These are phyloP conservation scores for Scleroderma citrinum DNA, from an alignment of 768 basidiomycete species.

Conservation along the genomic window DNA sequence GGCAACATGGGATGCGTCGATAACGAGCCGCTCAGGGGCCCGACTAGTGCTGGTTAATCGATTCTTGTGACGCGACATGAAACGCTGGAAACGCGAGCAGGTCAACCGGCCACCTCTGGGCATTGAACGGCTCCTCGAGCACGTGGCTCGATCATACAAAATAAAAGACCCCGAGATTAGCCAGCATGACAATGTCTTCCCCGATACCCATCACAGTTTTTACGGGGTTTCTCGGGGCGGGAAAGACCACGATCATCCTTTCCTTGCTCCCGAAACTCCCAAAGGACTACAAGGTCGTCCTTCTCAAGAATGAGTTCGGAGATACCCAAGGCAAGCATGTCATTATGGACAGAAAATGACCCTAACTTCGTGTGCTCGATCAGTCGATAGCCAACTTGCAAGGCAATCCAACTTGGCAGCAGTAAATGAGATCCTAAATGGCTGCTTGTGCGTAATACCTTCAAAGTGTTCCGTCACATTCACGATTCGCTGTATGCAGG, in stretches of 20 bases:
- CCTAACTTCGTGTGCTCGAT: constrained; percentile 1
- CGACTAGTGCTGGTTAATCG: constrained; percentile 1
- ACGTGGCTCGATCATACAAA: not conserved
- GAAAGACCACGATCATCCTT: constrained; percentile 77
- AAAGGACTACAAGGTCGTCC: constrained; percentile 79
- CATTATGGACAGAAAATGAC: not conserved
- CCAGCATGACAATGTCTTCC: not conserved
- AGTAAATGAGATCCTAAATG: constrained; percentile 91
- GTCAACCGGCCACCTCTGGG: too few species aligned
- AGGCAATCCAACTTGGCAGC: constrained; percentile 77
- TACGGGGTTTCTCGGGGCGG: constrained; percentile 88
- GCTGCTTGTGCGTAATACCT: constrained; percentile 64
- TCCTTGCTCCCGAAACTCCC: constrained; percentile 78
- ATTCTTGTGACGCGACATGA: constrained; percentile 14
- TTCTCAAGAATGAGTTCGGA: constrained; percentile 96
- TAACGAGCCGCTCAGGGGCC: constrained; percentile 12
- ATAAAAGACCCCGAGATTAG: too few species aligned
- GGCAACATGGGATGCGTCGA: constrained; percentile 52
- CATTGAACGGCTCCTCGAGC: not conserved
- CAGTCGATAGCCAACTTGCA: constrained; percentile 89
- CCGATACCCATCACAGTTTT: constrained; percentile 86
- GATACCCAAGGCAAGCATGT: constrained; percentile 70
- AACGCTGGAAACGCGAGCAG: not conserved
- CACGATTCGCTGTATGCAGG: constrained; percentile 45
- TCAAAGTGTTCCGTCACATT: too few species aligned